Evolutionary conservation across 805 yeast species (phyloP), one percentile per base, ranked within the genome.

Genomic region (Blastobotrys americana): DNA sequence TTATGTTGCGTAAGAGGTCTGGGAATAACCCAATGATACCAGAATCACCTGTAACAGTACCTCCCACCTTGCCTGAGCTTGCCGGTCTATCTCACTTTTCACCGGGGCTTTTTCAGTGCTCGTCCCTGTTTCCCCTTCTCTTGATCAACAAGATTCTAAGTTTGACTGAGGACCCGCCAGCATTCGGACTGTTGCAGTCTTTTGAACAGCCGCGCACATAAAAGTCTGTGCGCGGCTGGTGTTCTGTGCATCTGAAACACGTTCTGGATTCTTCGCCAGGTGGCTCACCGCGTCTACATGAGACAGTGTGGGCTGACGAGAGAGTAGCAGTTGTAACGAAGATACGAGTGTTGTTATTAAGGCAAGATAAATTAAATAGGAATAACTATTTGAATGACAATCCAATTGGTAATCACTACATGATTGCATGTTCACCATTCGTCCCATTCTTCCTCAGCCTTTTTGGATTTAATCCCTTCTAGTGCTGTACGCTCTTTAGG

Each of bases 401-500:
- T n/a, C 35, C 6, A 16, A 33, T 8, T 5, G 15, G 5, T 4
- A 8, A 16, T 18, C 35, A 8, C 15, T 33, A 15, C 6, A 18
- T 18, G 8, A 33, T 8, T 15, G 19, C 22, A 13, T 16, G 15
- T 5, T 41, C 48, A 55, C 60, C 60, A 56, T n/a, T 47, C 49
- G 19, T 51, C 58, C 59, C 59, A 56, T 25, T 53, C 57, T 23
- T 55, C 57, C 1, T 50, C 53, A 20, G 48, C 48, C 34, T 43
- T 39, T 37, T 53, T 52, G 34, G 43, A 37, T 3, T 54, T 52
- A 33, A 55, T 34, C 8, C 85, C 77, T 34, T 73, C 69, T 50
- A 82, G 64, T 44, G 71, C 70, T n/a, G 84, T 74, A 63, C 71
- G 74, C 54, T 76, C 72, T 50, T 66, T 64, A 19, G 89, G 88